Conservation (phyloP, 176 grass and related monocot genomes). For the Typha latifolia region DNA sequence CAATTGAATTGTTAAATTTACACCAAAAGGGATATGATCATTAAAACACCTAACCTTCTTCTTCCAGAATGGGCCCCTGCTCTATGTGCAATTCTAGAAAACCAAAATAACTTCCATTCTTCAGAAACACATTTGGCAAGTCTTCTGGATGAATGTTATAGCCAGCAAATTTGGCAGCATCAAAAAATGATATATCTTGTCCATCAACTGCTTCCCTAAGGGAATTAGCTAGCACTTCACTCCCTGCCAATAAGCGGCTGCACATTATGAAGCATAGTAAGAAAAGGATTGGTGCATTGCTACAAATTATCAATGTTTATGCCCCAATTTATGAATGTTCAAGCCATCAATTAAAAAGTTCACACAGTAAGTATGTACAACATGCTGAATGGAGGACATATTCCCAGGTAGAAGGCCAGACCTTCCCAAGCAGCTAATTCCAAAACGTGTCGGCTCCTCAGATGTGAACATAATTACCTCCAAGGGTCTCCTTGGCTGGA, state of each 20-base stretch:
- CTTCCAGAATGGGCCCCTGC: conserved; percentile 87
- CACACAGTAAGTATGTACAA: neutral
- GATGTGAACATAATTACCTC: conserved; percentile 99
- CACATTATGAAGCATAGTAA: conserved; percentile 30
- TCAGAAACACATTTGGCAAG: conserved; percentile 55
- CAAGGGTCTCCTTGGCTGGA: conserved; percentile 75
- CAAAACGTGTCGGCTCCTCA: conserved; percentile 93
- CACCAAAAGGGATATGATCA: neutral
- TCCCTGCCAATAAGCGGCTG: conserved; percentile 80
- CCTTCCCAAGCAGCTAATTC: conserved; percentile 97
- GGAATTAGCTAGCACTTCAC: conserved; percentile 48
- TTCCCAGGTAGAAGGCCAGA: conserved; percentile 11
- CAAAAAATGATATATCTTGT: conserved; percentile 74
- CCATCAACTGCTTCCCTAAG: conserved; percentile 59
- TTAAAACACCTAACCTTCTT: conserved; percentile 55
- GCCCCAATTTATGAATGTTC: neutral
- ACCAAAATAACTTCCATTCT: conserved; percentile 64
- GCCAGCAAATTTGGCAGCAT: conserved; percentile 68
- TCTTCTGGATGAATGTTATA: conserved; percentile 52
- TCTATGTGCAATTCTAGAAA: conserved; percentile 98
- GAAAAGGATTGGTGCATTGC: neutral
- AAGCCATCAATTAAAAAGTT: neutral
- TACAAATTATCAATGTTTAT: neutral
- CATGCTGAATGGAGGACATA: conserved; percentile 4
- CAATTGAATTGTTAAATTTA: conserved; percentile 7